phyloP scores from a whole-genome alignment of 129 eudicot species.

The Artemisia tridentata region DNA sequence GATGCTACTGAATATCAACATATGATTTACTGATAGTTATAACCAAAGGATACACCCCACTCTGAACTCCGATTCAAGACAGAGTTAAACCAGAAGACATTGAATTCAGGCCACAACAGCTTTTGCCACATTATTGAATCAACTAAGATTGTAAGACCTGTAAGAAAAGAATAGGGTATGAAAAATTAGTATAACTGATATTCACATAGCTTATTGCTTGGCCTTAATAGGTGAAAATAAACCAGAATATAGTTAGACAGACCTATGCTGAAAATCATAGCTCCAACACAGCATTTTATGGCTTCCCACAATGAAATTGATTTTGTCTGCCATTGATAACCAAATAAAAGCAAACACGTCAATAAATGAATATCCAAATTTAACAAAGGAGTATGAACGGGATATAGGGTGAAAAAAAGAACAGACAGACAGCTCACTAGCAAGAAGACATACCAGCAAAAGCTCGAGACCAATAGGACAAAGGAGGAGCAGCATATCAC shows the following conservation, averaged over 20 bases:
- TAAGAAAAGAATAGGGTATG: slow-evolving; percentile 21
- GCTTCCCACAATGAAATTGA: slow-evolving; percentile 80
- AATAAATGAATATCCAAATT: too few relatives aligned
- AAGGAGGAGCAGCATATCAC: slow-evolving; percentile 85
- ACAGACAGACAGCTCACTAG: slow-evolving; percentile 1
- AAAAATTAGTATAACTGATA: not conserved
- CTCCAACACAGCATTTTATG: slow-evolving; percentile 48
- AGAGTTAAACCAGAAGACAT: slow-evolving; percentile 98
- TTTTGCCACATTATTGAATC: slow-evolving; percentile 27
- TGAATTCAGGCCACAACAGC: slow-evolving; percentile 87
- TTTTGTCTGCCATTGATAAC: slow-evolving; percentile 57
- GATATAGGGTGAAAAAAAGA: slow-evolving; percentile 1
- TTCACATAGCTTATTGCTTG: slow-evolving; percentile 16
- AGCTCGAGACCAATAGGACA: slow-evolving; percentile 88
- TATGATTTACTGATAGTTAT: not conserved
- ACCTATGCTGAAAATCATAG: slow-evolving; percentile 76
- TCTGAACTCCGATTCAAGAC: slow-evolving; percentile 93
- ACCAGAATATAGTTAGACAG: slow-evolving; percentile 33
- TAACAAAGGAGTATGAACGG: too few relatives aligned
- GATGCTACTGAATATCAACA: not conserved
- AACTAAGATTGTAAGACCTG: slow-evolving; percentile 74
- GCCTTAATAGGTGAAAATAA: slow-evolving; percentile 4
- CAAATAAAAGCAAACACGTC: slow-evolving; percentile 1
- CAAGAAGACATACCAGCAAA: slow-evolving; percentile 59
- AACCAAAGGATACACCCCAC: slow-evolving; percentile 97